Evolutionary conservation across 768 basidiomycete genomes (phyloP).

Genomic region (Thelephora aurantiotincta): DNA sequence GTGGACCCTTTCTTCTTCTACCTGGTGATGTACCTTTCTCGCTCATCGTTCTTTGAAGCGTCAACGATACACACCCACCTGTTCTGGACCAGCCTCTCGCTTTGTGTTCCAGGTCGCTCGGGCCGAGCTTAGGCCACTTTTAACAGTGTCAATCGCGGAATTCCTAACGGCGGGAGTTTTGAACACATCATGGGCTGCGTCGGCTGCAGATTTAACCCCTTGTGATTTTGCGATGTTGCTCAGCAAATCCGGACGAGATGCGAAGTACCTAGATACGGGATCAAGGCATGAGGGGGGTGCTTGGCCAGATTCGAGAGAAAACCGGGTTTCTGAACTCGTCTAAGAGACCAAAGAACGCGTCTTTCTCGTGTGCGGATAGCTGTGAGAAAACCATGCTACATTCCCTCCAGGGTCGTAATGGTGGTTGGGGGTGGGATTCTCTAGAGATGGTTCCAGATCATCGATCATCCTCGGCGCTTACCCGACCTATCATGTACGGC

Average conservation of each 20-base stretch:
- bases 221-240: conserved; percentile 13
- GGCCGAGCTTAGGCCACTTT: neutral
- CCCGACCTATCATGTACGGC: too few species aligned
- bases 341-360: conserved; percentile 67
- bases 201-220: conserved; percentile 2
- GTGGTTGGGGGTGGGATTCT: too few species aligned
- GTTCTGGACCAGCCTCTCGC: neutral
- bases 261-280: conserved; percentile 42
- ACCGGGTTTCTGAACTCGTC: conserved; percentile 48
- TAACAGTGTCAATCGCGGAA: conserved; percentile 5
- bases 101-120: neutral
- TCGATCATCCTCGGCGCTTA: too few species aligned
- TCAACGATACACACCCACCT: neutral
- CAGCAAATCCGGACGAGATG: conserved; percentile 54
- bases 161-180: conserved; percentile 1
- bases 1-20: neutral
- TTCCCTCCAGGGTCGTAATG: neutral
- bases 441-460: too few species aligned
- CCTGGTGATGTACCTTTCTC: too few species aligned
- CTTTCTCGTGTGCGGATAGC: conserved; percentile 53
- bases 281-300: neutral
- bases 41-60: neutral
- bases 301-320: neutral
- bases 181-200: conserved; percentile 1
- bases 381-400: conserved; percentile 55